Conservation (phyloP, 148 eudicot species). For the Rhododendron vialii region DNA sequence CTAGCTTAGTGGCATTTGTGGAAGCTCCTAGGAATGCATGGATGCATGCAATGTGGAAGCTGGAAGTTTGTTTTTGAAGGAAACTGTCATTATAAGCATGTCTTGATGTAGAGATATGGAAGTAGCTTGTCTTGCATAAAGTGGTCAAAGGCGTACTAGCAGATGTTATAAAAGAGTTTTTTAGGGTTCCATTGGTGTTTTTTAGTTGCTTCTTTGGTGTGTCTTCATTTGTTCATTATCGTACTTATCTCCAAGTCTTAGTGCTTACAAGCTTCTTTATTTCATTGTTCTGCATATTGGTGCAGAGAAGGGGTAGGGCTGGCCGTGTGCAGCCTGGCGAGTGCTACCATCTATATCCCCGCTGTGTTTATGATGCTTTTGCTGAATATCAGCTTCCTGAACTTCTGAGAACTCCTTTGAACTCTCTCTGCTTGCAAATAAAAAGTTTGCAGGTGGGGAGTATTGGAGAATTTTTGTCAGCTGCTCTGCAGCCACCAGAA, state of each 20-base stretch:
- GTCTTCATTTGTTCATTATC: neutral
- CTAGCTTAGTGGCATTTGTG: neutral
- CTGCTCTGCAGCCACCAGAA: constrained; percentile 89
- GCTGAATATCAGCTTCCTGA: constrained; percentile 95
- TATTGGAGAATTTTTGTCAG: constrained; percentile 77
- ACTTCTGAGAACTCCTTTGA: constrained; percentile 90
- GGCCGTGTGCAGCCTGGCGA: constrained; percentile 99
- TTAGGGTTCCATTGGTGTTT: neutral
- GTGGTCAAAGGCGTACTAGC: neutral
- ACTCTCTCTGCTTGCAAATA: constrained; percentile 94
- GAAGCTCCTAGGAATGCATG: neutral
- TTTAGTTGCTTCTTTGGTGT: neutral
- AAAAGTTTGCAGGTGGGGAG: constrained; percentile 87
- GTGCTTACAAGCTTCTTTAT: neutral
- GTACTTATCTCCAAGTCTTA: neutral
- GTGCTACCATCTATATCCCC: constrained; percentile 92
- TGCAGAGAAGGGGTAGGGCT: constrained; percentile 91
- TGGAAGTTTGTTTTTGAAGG: neutral
- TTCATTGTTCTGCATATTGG: constrained; percentile 16
- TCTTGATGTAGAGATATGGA: constrained; percentile 2
- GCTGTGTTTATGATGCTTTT: constrained; percentile 82
- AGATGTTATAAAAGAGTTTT: neutral
- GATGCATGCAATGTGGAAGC: neutral
- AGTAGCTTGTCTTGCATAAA: neutral
- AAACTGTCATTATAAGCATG: neutral